Conservation (phyloP, 1,284 basidiomycete species). For the Pisolithus thermaeus region DNA sequence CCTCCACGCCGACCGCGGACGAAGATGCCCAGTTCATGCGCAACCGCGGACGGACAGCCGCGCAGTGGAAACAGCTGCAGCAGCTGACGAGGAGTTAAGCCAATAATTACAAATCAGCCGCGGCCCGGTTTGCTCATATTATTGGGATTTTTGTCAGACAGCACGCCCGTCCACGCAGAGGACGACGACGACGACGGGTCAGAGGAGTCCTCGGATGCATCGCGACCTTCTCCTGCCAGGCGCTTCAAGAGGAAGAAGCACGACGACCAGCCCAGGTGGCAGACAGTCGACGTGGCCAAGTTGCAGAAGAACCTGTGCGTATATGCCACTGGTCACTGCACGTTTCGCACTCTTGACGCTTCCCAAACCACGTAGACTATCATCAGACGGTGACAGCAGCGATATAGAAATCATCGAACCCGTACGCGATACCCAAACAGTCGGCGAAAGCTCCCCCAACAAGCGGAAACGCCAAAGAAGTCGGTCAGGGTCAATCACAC, state of each 20-base stretch:
- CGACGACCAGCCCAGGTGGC: constrained; percentile 32
- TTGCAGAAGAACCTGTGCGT: constrained; percentile 21
- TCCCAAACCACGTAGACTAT: constrained; percentile 18
- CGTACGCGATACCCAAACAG: constrained; percentile 16
- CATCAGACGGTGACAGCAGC: constrained; percentile 47
- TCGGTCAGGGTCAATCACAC: constrained; percentile 66
- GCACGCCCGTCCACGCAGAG: constrained; percentile 13
- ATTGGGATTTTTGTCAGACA: constrained; percentile 13
- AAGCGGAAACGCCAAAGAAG: constrained; percentile 46
- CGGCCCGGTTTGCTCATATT: neutral
- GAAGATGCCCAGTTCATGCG: constrained; percentile 63
- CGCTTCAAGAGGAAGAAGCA: constrained; percentile 35
- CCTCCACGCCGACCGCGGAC: constrained; percentile 32
- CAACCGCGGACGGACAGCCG: constrained; percentile 47
- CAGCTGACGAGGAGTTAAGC: constrained; percentile 46
- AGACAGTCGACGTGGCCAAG: constrained; percentile 20
- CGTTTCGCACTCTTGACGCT: constrained; percentile 5
- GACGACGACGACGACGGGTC: constrained; percentile 14
- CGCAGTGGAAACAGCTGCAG: constrained; percentile 54
- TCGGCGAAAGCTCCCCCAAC: constrained; percentile 12
- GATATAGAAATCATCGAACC: constrained; percentile 34
- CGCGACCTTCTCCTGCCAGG: constrained; percentile 23
- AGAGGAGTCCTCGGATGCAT: constrained; percentile 14
- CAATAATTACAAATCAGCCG: neutral
- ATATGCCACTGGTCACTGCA: no score